Percentiles rank a stretch among this genome's conserved stretches.
Conservation (phyloP, 208 protist species). For the Acanthamoeba rhysodes region DNA sequence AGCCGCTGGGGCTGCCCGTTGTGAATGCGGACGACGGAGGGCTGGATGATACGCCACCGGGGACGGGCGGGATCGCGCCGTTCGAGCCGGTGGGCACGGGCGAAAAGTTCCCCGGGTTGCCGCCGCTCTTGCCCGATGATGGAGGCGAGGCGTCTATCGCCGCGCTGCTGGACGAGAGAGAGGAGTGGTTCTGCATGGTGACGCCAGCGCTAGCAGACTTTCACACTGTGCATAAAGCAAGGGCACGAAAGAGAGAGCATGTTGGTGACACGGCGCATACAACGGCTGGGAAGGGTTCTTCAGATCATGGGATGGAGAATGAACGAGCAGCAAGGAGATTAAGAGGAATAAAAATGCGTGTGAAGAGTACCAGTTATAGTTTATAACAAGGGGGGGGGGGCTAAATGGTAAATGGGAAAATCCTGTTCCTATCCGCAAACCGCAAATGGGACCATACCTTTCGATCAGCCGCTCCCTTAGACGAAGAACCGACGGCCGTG, state of each 20-base stretch:
- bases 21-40: neutral
- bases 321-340: neutral
- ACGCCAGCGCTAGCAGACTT: too few species aligned
- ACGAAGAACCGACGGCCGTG: too few species aligned
- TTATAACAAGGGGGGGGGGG: neutral
- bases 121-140: neutral
- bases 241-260: too few species aligned
- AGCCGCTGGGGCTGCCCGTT: neutral
- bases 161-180: neutral
- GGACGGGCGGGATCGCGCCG: neutral
- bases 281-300: too few species aligned
- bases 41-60: neutral
- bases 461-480: too few species aligned
- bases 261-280: too few species aligned
- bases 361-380: neutral
- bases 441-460: too few species aligned
- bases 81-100: neutral
- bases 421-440: neutral
- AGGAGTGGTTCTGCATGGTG: neutral
- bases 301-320: neutral
- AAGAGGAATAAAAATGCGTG: neutral
- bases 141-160: neutral
- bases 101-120: neutral
- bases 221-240: too few species aligned
- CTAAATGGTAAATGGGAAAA: neutral